A percentile compares a stretch with the other conserved stretches of the same genome.
Evolutionary conservation across 306 rosid species (phyloP).

Genomic region (Acacia confusa): DNA sequence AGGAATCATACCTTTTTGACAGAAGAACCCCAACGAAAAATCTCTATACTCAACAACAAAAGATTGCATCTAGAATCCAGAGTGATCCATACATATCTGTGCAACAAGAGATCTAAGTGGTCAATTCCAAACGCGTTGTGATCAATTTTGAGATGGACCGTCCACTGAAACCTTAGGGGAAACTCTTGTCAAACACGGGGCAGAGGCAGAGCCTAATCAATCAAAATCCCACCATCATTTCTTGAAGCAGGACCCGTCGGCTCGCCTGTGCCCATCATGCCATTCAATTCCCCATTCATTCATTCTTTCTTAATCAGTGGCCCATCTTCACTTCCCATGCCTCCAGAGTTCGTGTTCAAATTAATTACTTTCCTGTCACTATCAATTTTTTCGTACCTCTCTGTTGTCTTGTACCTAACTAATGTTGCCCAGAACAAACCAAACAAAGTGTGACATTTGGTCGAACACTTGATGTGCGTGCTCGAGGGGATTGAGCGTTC

Average conservation of each 20-base stretch:
- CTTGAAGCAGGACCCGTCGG: constrained; percentile 37
- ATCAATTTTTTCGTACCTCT: constrained; percentile 24
- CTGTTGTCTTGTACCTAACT: constrained; percentile 22
- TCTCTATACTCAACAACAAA: constrained; percentile 27
- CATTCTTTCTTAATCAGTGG: constrained; percentile 47
- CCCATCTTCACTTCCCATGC: constrained; percentile 43
- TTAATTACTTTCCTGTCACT: constrained; percentile 36
- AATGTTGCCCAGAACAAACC: constrained; percentile 15
- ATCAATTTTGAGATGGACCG: constrained; percentile 57
- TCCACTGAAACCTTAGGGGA: constrained; percentile 37
- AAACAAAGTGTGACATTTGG: constrained; percentile 18
- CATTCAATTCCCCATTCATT: constrained; percentile 14
- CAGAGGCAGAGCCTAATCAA: constrained; percentile 40
- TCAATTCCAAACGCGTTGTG: constrained; percentile 51
- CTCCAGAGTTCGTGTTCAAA: constrained; percentile 48
- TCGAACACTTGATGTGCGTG: not conserved
- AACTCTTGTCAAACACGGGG: constrained; percentile 35
- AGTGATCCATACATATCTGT: constrained; percentile 46
- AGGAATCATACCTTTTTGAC: constrained; percentile 51
- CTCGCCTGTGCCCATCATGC: constrained; percentile 50
- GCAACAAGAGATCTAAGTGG: constrained; percentile 46
- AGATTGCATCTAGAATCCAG: constrained; percentile 32
- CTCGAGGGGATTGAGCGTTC: not conserved
- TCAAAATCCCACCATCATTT: constrained; percentile 36
- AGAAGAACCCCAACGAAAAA: constrained; percentile 36